These are phyloP conservation scores for Clitopilus passeckerianus DNA, from an alignment of 768 basidiomycete species.

Conservation along the genomic window DNA sequence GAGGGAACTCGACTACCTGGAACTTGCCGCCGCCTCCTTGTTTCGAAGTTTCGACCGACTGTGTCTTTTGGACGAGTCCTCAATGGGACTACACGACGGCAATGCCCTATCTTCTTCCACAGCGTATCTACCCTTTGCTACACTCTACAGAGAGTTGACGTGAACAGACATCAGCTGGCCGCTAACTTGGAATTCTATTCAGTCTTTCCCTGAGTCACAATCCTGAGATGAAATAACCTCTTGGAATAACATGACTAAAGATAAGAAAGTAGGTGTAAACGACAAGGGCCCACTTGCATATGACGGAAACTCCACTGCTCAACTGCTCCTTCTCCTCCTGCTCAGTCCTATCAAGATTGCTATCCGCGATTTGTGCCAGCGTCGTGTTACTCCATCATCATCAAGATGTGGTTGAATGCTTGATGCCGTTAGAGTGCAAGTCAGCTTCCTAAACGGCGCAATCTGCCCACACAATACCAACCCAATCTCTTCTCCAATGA, in stretches of 20 bases:
- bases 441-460: neutral
- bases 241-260: neutral
- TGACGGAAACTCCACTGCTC: neutral
- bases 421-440: neutral
- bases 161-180: too few species aligned
- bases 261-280: neutral
- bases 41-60: neutral
- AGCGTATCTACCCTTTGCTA: neutral
- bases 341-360: neutral
- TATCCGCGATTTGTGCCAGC: neutral
- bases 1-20: neutral
- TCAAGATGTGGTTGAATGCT: neutral
- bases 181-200: too few species aligned
- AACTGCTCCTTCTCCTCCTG: neutral
- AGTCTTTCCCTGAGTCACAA: neutral
- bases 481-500: neutral
- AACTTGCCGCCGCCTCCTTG: neutral
- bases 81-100: neutral
- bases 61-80: neutral
- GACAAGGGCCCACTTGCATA: neutral
- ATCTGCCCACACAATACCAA: neutral
- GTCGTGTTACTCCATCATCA: neutral
- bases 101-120: neutral
- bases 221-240: neutral
- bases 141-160: neutral